These are phyloP conservation scores for Exophiala bonariae DNA, from an alignment of 2,329 filamentous ascomycete species.

Conservation along the genomic window DNA sequence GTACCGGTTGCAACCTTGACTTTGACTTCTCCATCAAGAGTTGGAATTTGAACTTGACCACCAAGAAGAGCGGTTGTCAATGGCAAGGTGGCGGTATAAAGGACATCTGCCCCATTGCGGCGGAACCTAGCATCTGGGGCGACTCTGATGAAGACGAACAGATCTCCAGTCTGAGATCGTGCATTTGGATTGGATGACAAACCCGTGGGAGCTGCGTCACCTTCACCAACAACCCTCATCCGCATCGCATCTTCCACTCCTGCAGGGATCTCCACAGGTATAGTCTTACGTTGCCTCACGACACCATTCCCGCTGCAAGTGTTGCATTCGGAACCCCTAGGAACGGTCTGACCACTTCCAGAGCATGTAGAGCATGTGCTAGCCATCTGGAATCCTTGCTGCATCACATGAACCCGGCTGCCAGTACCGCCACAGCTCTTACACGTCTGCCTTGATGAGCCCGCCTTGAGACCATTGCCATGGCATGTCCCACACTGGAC, in stretches of 20 bases:
- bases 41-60: constrained; percentile 85
- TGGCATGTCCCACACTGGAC: constrained; percentile 78
- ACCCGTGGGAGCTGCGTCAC: constrained; percentile 80
- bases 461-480: constrained; percentile 81
- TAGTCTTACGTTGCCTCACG: constrained; percentile 75
- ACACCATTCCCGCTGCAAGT: constrained; percentile 82
- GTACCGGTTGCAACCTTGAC: constrained; percentile 91
- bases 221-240: constrained; percentile 78
- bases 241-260: constrained; percentile 98
- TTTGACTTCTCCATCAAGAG: constrained; percentile 84
- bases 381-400: constrained; percentile 93
- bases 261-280: constrained; percentile 87
- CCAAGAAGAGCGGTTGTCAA: constrained; percentile 91
- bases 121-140: constrained; percentile 88
- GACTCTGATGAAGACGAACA: constrained; percentile 88
- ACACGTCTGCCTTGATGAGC: constrained; percentile 71
- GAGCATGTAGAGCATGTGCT: constrained; percentile 81
- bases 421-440: constrained; percentile 83
- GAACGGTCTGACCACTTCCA: constrained; percentile 74
- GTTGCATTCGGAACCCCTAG: constrained; percentile 76
- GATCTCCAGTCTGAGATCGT: constrained; percentile 74
- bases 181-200: constrained; percentile 62
- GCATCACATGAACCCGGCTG: constrained; percentile 81
- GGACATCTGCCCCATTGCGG: constrained; percentile 81
- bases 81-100: constrained; percentile 88